Evolutionary conservation across 2,329 filamentous ascomycete species (phyloP), one percentile per base, ranked within the genome.

Genomic region (Raffaelea deltoideospora): DNA sequence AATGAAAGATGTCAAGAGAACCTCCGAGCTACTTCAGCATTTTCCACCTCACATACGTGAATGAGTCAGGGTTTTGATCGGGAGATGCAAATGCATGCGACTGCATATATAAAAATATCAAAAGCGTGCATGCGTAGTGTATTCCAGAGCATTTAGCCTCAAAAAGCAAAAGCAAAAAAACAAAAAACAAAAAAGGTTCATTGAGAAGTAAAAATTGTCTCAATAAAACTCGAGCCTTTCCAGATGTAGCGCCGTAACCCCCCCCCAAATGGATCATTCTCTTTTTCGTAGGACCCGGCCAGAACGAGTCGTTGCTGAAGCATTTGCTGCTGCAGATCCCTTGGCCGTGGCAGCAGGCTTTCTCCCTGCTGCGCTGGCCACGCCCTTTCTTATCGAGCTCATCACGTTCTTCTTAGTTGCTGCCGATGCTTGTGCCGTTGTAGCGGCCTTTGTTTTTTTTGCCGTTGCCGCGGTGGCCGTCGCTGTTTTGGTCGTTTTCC

Each of bases 241-340:
- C 8, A 15, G 7, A 30, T 30, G 11, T 15, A 30, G 19, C 14
- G 30, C 30, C 30, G 9, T 9, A 9, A 9, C 5, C 24, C 31
- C 20, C 26, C 13, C 17, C 34, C 14, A 31, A 39, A 21, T 5
- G 5, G 5, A 18, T 55, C 48, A 69, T 19, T 53, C 61, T 41
- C 71, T 57, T 53, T 71, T 75, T 35, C 71, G 61, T 38, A 76
- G 48, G n/a, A 70, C 65, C 43, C 71, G 62, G 20, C 64, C 64
- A 14, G 61, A 63, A 30, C 61, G 52, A n/a, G 56, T 55, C 17
- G 61, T 45, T 2, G 42, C 27, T 15, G 41, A 20, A 3, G 37
- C 31, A 6, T 43, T 57, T 15, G 60, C 51, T 5, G 46, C 36
- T 20, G 47, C 41, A 6, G 61, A 54, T 10, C 60, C 51, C 14